Percentiles rank a stretch among this genome's conserved stretches.
Evolutionary conservation across 148 eudicot genomes (phyloP).

Genomic region (Amaranthus hypochondriacus): DNA sequence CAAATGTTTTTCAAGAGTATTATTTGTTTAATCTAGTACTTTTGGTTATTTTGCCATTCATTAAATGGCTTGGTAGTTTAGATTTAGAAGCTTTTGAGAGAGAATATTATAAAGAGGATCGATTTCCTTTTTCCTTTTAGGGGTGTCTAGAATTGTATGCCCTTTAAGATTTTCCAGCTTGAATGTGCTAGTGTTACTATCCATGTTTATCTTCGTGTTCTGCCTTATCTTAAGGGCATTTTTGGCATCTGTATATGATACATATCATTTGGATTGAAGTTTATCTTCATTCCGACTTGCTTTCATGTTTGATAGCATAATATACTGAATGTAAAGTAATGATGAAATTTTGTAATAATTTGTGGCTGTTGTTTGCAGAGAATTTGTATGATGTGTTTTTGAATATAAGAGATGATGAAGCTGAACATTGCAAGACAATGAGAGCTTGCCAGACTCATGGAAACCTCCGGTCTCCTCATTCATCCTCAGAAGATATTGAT

Average conservation of each 20-base stretch:
- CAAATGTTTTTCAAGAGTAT: not conserved
- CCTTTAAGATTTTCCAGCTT: not conserved
- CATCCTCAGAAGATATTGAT: slow-evolving; percentile 39
- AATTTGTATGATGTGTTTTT: slow-evolving; percentile 82
- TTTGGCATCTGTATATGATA: too few species aligned
- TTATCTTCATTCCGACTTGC: not conserved
- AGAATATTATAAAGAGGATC: not conserved
- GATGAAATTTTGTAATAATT: slow-evolving; percentile 1
- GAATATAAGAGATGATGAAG: slow-evolving; percentile 96
- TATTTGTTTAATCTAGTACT: not conserved
- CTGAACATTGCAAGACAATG: slow-evolving; percentile 99
- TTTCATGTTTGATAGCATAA: not conserved
- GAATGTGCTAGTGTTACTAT: not conserved
- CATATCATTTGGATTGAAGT: not conserved
- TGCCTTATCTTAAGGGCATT: not conserved
- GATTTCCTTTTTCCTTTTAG: not conserved
- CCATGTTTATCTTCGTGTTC: not conserved
- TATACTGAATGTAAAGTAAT: not conserved
- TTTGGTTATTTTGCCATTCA: not conserved
- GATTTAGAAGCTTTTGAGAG: not conserved
- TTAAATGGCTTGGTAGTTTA: not conserved
- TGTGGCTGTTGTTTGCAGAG: slow-evolving; percentile 33
- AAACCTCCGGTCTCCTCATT: slow-evolving; percentile 91
- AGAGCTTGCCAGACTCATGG: slow-evolving; percentile 94
- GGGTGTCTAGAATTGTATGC: not conserved